Percentiles rank a stretch among this genome's conserved stretches.
Conservation (phyloP, 306 rosid genomes). For the Pueraria montana region DNA sequence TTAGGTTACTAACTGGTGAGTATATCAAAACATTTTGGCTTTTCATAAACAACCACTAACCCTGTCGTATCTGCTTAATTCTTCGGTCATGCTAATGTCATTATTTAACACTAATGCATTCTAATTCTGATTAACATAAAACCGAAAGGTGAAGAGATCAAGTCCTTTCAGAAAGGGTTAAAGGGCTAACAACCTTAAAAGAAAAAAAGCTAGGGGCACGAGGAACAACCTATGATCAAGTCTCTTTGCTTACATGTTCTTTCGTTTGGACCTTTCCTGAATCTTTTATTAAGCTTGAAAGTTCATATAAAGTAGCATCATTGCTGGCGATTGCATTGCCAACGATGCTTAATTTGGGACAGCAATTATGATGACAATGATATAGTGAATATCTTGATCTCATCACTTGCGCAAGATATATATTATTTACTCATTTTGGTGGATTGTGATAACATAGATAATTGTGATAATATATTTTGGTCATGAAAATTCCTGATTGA, state of each 20-base stretch:
- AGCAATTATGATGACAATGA: slow-evolving; percentile 28
- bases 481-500: no score
- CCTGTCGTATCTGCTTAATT: background rate
- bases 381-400: background rate
- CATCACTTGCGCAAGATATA: background rate
- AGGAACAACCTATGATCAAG: no score
- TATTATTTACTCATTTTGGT: background rate
- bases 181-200: background rate
- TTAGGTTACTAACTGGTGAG: slow-evolving; percentile 7
- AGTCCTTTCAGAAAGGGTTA: slow-evolving; percentile 13
- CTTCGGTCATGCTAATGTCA: slow-evolving; percentile 60
- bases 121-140: background rate
- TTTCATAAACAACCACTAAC: slow-evolving; percentile 18
- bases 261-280: background rate
- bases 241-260: background rate
- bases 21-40: background rate
- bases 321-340: background rate
- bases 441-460: background rate
- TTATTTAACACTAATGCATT: slow-evolving; percentile 11
- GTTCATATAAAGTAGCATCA: slow-evolving; percentile 21
- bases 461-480: no score
- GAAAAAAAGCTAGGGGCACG: background rate
- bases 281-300: background rate
- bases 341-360: background rate
- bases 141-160: slow-evolving; percentile 5